These are phyloP conservation scores for Amaranthus tricolor DNA, from an alignment of 179 eudicot genomes.

Conservation along the genomic window DNA sequence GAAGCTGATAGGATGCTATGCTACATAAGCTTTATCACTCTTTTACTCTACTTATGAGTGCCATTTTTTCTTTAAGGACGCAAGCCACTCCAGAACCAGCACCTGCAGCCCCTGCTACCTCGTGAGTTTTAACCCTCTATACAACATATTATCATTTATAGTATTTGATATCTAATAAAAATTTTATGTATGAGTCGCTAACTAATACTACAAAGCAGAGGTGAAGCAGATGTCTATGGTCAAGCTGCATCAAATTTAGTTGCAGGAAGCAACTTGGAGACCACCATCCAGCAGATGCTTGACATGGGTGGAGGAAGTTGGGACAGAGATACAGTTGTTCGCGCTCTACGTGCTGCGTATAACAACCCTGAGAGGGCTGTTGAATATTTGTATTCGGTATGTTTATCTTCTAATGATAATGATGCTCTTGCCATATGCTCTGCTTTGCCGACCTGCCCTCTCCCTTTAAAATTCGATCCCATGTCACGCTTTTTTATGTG, in stretches of 20 bases:
- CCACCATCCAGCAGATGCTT: constrained; percentile 76
- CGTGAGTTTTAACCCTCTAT: constrained; percentile 46
- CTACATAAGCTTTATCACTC: background rate
- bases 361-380: constrained; percentile 99
- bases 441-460: too few species aligned
- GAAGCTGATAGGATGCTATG: background rate
- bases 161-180: background rate
- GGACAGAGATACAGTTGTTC: constrained; percentile 89
- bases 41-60: background rate
- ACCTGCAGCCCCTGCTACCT: constrained; percentile 42
- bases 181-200: background rate
- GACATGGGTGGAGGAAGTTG: constrained; percentile 99
- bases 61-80: constrained; percentile 36
- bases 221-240: constrained; percentile 70
- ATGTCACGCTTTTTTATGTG: background rate
- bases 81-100: constrained; percentile 45
- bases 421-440: constrained; percentile 1
- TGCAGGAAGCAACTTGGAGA: constrained; percentile 77
- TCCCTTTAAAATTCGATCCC: background rate
- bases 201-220: constrained; percentile 30
- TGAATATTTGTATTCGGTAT: constrained; percentile 85
- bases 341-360: constrained; percentile 91
- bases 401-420: constrained; percentile 23
- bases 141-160: background rate
- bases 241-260: constrained; percentile 95